Evolutionary conservation across 202 grass and related monocot genomes (phyloP), one percentile per base, ranked within the genome.

Genomic region (Thinopyrum obtusiflorum): DNA sequence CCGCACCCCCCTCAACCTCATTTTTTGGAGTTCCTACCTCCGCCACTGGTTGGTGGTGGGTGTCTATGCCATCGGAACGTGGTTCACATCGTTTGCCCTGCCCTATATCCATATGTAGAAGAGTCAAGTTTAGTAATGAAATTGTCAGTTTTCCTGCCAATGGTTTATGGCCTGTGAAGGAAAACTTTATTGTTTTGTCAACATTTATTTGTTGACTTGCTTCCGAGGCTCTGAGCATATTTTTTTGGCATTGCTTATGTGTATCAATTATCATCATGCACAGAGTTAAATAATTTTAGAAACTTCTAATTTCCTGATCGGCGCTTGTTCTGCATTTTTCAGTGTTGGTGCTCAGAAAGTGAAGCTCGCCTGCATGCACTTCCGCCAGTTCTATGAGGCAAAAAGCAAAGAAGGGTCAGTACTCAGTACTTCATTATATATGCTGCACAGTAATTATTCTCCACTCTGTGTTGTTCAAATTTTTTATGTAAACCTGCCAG

Each of bases 381-480:
- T 59, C 53, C 53, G 53, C 53, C 53, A 59, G 53, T 59, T 59
- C 20, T 59, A 59, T 59, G 53, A 59, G 53, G 53, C 53, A 59
- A 59, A 59, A 59, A 59, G 53, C 20, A 59, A 59, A 59, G 90
- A 91, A 2, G 53, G 53, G 53, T 59, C 2, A 21, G 53, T 59
- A n/a, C 20, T 4, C 53, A 57, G 20, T 21, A 59, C 18, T 0
- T 9, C 21, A 59, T 1, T 59, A 59, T 59, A 9, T 47, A 15
- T 9, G 51, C 7, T 57, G 7, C 51, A 46, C 17, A 20, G 73
- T 51, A 51, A 75, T 15, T 79, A 18, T 51, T 60, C 15, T 76
- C 7, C 46, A 67, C 14, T 68, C 15, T 18, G 0, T 76, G 0
- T 31, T 66, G 23, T 81, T 78, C 21, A 8, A 11, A 27, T 32